phyloP scores from a whole-genome alignment of 306 rosid genomes.

The Gillenia trifoliata region DNA sequence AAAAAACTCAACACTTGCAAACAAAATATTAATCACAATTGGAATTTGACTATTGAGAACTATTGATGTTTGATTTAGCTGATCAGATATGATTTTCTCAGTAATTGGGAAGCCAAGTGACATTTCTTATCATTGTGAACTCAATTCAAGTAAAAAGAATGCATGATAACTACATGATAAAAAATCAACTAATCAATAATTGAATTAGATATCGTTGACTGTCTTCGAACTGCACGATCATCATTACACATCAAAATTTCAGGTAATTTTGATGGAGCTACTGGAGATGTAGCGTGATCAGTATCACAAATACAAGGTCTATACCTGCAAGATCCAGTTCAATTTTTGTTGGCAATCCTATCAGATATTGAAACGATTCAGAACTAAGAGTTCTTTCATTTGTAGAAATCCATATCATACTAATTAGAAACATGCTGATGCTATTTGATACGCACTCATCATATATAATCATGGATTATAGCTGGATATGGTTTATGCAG shows the following conservation, averaged over 20 bases:
- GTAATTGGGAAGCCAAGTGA: neutral
- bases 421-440: neutral
- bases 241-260: neutral
- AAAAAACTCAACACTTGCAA: no score
- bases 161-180: no score
- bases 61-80: neutral
- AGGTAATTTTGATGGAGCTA: conserved; percentile 40
- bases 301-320: conserved; percentile 74
- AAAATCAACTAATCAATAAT: no score
- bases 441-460: neutral
- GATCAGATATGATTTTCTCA: neutral
- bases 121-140: neutral
- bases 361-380: neutral
- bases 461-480: no score
- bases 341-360: no score
- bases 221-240: neutral
- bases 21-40: no score
- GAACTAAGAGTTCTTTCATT: no score
- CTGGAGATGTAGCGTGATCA: conserved; percentile 54
- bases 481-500: conserved; percentile 11
- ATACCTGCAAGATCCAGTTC: neutral
- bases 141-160: no score
- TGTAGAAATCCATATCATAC: neutral
- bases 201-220: neutral
- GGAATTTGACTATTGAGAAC: no score